Evolutionary conservation across 2,329 filamentous ascomycete species (phyloP).

Genomic region (Talaromyces albobiverticillius): DNA sequence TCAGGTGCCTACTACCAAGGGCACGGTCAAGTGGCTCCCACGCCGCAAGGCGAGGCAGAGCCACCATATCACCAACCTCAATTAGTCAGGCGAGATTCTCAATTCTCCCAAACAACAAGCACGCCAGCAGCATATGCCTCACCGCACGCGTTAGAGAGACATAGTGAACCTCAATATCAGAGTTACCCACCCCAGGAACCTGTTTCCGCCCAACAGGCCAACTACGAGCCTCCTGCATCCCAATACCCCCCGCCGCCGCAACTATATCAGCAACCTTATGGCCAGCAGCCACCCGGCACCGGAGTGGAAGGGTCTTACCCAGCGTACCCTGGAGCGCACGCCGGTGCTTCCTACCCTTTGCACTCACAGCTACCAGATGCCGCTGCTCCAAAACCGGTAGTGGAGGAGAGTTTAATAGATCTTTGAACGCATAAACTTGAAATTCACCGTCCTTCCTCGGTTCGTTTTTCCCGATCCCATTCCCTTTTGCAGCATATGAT

Average conservation of each 20-base stretch:
- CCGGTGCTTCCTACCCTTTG: slow-evolving; percentile 16
- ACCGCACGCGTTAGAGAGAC: not conserved
- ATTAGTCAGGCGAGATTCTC: slow-evolving; percentile 13
- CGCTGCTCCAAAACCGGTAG: slow-evolving; percentile 21
- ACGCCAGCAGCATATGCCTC: slow-evolving; percentile 4
- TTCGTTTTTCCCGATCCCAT: not conserved
- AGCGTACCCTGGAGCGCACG: slow-evolving; percentile 4
- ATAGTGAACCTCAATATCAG: slow-evolving; percentile 6
- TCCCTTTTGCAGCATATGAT: slow-evolving; percentile 12
- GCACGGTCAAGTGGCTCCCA: slow-evolving; percentile 11
- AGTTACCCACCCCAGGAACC: slow-evolving; percentile 13
- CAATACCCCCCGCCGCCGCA: slow-evolving; percentile 15
- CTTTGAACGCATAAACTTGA: slow-evolving; percentile 19
- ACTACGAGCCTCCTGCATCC: slow-evolving; percentile 6
- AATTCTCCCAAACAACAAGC: slow-evolving; percentile 11
- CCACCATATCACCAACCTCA: slow-evolving; percentile 13
- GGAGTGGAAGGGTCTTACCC: slow-evolving; percentile 18
- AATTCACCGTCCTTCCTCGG: not conserved
- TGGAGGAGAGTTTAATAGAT: slow-evolving; percentile 32
- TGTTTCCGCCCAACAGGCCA: slow-evolving; percentile 6
- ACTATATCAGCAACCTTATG: slow-evolving; percentile 22
- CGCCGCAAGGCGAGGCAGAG: slow-evolving; percentile 9
- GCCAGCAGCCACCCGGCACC: slow-evolving; percentile 11
- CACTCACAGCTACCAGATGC: slow-evolving; percentile 22
- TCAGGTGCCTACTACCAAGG: slow-evolving; percentile 20